Percentiles rank a stretch among this genome's conserved stretches.
Conservation (phyloP, 2,329 filamentous ascomycete species). For the Aspergillus amoenus region DNA sequence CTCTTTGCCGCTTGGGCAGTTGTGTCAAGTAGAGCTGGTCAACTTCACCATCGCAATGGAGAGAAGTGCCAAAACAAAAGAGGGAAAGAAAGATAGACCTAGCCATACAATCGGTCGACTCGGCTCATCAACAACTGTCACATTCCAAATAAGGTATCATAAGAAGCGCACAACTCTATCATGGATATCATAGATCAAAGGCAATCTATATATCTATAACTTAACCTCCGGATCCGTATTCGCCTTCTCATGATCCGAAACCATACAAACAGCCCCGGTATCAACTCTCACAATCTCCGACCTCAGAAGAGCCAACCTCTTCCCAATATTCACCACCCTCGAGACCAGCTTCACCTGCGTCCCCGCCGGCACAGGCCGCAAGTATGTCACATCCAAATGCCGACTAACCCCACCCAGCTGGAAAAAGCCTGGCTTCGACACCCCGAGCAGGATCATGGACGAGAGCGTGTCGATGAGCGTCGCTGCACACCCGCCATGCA, state of each 20-base stretch:
- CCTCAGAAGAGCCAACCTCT: conserved; percentile 53
- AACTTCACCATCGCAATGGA: neutral
- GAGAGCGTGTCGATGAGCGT: conserved; percentile 69
- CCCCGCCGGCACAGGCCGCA: conserved; percentile 60
- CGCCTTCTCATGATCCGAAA: conserved; percentile 65
- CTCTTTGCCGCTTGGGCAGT: conserved; percentile 3
- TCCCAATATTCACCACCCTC: conserved; percentile 59
- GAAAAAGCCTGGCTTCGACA: conserved; percentile 62
- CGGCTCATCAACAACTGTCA: neutral
- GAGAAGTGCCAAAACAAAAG: no score
- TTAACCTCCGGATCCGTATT: conserved; percentile 53
- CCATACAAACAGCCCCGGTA: conserved; percentile 55
- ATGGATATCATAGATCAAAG: no score
- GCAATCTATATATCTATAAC: neutral
- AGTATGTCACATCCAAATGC: conserved; percentile 65
- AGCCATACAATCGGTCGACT: neutral
- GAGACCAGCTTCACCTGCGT: conserved; percentile 54
- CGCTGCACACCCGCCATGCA: conserved; percentile 78
- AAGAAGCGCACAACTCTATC: neutral
- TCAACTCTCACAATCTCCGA: conserved; percentile 56
- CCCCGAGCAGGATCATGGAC: conserved; percentile 56
- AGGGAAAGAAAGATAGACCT: neutral
- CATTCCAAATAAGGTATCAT: neutral
- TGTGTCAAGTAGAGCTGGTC: neutral
- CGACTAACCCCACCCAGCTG: conserved; percentile 62